Evolutionary conservation across 352 stramenopile species (phyloP).

Genomic region (Globisporangium irregulare): DNA sequence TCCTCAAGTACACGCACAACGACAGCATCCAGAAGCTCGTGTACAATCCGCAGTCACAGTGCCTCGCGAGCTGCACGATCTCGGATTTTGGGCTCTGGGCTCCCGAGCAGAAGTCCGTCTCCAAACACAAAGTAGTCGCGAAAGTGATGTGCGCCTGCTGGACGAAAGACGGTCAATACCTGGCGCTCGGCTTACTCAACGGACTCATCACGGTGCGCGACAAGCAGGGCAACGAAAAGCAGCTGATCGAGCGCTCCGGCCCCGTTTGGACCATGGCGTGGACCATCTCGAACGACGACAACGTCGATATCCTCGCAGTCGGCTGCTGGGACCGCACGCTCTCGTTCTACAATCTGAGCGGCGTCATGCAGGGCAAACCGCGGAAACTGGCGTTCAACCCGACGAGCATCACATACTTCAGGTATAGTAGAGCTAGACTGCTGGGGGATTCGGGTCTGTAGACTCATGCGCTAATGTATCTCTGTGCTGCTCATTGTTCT

Average conservation of each 20-base stretch:
- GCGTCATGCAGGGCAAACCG: slow-evolving; percentile 82
- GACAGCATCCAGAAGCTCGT: slow-evolving; percentile 90
- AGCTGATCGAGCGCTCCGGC: slow-evolving; percentile 81
- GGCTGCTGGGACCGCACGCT: slow-evolving; percentile 94
- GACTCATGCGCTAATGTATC: background rate
- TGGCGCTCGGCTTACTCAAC: slow-evolving; percentile 92
- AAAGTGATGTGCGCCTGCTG: slow-evolving; percentile 92
- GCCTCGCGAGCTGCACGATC: slow-evolving; percentile 91
- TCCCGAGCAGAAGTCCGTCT: slow-evolving; percentile 91
- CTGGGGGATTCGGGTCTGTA: background rate
- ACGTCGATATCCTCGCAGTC: slow-evolving; percentile 86
- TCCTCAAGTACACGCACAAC: slow-evolving; percentile 97
- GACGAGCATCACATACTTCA: slow-evolving; percentile 88
- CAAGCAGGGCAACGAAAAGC: slow-evolving; percentile 90
- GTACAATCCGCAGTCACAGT: slow-evolving; percentile 92
- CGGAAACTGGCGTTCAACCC: slow-evolving; percentile 92
- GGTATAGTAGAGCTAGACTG: slow-evolving; percentile 19
- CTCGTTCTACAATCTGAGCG: slow-evolving; percentile 89
- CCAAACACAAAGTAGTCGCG: slow-evolving; percentile 93
- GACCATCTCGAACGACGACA: slow-evolving; percentile 78
- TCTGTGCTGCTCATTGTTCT: background rate
- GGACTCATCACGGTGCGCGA: slow-evolving; percentile 91
- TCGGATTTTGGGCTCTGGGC: slow-evolving; percentile 94
- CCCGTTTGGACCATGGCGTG: slow-evolving; percentile 89
- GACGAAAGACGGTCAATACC: slow-evolving; percentile 89